Conservation (phyloP, 2,329 filamentous ascomycete species). For the Grosmannia clavigera region DNA sequence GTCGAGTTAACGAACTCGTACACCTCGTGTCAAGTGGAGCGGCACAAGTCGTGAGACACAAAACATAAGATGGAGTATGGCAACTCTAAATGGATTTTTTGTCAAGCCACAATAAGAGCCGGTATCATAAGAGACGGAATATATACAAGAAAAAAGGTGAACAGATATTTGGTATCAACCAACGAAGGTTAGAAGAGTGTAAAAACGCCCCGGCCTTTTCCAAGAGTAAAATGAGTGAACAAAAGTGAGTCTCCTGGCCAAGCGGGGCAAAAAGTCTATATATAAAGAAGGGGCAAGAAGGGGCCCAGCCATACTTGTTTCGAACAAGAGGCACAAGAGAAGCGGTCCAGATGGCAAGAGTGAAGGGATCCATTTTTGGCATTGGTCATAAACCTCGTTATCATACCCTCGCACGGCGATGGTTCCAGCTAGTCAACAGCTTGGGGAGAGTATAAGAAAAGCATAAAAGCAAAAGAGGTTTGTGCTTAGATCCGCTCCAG, state of each 20-base stretch:
- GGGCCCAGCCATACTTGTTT: background rate
- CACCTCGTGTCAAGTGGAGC: no score
- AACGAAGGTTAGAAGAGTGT: background rate
- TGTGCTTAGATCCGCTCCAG: background rate
- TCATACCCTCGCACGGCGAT: conserved; percentile 4
- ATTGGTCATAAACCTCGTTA: conserved; percentile 1
- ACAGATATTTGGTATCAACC: background rate
- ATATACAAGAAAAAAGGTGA: background rate
- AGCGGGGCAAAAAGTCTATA: background rate
- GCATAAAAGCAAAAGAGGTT: background rate
- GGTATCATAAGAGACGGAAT: background rate
- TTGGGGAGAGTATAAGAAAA: background rate
- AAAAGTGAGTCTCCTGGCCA: background rate
- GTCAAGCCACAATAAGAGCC: background rate
- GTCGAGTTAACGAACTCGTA: no score
- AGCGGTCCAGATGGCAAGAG: background rate
- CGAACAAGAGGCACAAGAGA: background rate
- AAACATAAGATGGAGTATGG: background rate
- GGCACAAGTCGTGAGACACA: background rate
- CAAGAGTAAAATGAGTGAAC: background rate
- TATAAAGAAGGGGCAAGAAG: background rate
- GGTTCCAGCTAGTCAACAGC: background rate
- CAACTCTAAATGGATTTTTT: background rate
- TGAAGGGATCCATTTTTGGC: background rate
- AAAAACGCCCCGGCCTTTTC: background rate